A percentile compares a stretch with the other conserved stretches of the same genome.
Evolutionary conservation across 768 basidiomycete species (phyloP).

Genomic region (Dioszegia hungarica): DNA sequence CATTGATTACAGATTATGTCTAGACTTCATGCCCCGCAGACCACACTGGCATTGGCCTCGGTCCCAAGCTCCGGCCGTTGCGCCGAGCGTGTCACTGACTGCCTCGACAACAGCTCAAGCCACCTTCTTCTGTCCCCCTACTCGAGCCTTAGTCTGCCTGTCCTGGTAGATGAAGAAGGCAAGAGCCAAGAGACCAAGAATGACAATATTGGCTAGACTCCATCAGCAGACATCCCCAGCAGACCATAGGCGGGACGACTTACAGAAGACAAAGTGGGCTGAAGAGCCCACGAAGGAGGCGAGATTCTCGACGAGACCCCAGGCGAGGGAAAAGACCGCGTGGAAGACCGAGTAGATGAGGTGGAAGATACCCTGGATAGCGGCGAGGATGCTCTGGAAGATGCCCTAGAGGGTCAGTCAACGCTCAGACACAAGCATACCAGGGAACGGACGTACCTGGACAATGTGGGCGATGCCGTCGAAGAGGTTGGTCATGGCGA

Average conservation of each 20-base stretch:
- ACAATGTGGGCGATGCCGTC: constrained; percentile 26
- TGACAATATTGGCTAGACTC: constrained; percentile 37
- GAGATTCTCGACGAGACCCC: constrained; percentile 21
- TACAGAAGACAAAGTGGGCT: constrained; percentile 31
- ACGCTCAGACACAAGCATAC: background rate
- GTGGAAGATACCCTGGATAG: constrained; percentile 28
- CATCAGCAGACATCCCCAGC: too few species aligned
- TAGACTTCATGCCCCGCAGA: too few species aligned
- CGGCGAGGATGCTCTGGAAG: constrained; percentile 29
- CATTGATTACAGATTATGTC: too few species aligned
- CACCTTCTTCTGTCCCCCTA: constrained; percentile 19
- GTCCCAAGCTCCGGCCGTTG: too few species aligned
- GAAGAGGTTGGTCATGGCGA: constrained; percentile 33
- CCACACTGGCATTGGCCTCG: too few species aligned
- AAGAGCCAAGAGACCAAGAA: constrained; percentile 24
- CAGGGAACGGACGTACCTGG: constrained; percentile 19
- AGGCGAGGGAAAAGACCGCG: constrained; percentile 22
- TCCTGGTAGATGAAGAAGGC: constrained; percentile 32
- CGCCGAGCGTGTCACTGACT: too few species aligned
- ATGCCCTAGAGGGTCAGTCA: constrained; percentile 17
- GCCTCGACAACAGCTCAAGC: too few species aligned
- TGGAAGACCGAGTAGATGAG: constrained; percentile 26
- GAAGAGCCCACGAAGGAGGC: constrained; percentile 32
- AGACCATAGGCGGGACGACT: background rate
- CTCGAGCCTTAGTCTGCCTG: constrained; percentile 17